Base-by-base conservation (phyloP, 2,329 filamentous ascomycete species). In the Trichoderma atrobrunneum region DNA sequence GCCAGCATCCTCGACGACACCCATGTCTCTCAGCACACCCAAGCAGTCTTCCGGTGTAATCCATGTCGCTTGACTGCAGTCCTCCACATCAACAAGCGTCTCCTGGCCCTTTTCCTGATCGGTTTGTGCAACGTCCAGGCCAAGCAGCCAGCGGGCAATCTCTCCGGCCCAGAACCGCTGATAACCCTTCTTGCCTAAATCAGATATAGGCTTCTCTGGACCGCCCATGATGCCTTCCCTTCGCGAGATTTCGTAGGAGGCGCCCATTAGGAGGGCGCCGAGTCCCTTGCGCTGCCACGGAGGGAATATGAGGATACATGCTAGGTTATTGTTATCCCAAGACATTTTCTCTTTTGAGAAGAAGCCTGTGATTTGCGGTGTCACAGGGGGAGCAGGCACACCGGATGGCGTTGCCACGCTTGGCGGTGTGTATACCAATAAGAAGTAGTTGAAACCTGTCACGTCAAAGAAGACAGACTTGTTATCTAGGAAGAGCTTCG, bases 381-480 rank as follows among this genome's bases (percentile, higher is more conserved):
- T 72, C 21, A 30, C 66, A 12, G 73, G 70, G 43, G 43, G 76
- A 21, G 30, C 63, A 18, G 12, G 72, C 18, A 67, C 32, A 14
- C 72, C 67, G 10, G 71, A 68, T 39, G 72, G 60, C 12, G 77
- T 74, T 36, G 74, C 77, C 11, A 75, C 75, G 1, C 81, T 78
- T 2, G 80, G 78, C 8, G 86, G 86, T 10, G 90, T 92, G 78
- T 95, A 92, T 59, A 96, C 92, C 68, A 98, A 90, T 5, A 97
- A 88, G 80, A 97, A 98, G 85, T 97, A 99, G 76, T 97, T 91
- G 83, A 99, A 99, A 66, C 93, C 93, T 5, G 91, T 90, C 60
- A 98, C 95, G 79, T 99, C 96, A 85, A 97, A 99, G 83, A 98
- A 98, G 76, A 99, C 95, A 8, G 94, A 97, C 80, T 99, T 99